Conservation (phyloP, 768 basidiomycete species). For the Russula abietina region DNA sequence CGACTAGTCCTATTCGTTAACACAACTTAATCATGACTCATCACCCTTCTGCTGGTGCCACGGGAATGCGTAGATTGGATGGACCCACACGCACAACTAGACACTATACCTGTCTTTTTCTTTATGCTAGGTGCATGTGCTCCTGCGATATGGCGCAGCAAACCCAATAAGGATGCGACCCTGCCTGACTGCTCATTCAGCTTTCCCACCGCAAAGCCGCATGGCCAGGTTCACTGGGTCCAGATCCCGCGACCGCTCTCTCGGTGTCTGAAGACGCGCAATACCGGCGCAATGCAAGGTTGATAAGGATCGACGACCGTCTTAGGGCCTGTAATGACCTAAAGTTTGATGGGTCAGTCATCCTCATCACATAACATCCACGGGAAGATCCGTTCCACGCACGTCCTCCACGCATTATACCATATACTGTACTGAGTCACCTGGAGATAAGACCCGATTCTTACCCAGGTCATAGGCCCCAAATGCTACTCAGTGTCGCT, state of each 20-base stretch:
- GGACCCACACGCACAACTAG: background rate
- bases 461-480: background rate
- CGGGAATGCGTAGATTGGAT: conserved; percentile 6
- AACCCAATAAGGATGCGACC: conserved; percentile 15
- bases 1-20: conserved; percentile 7
- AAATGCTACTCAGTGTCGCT: background rate
- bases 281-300: background rate
- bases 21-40: conserved; percentile 5
- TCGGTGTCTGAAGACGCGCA: conserved; percentile 11
- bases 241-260: background rate
- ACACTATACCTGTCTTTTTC: background rate
- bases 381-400: conserved; percentile 2
- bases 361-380: background rate
- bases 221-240: background rate
- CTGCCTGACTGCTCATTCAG: background rate
- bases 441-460: conserved; percentile 5
- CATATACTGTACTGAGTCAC: conserved; percentile 3
- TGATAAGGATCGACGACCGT: conserved; percentile 16
- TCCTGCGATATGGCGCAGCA: background rate
- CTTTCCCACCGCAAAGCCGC: conserved; percentile 17
- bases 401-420: background rate
- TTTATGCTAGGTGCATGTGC: conserved; percentile 3
- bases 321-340: background rate
- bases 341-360: conserved; percentile 6
- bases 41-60: conserved; percentile 4